Conservation (phyloP, 441 rosid genomes). For the Eutrema salsugineum region DNA sequence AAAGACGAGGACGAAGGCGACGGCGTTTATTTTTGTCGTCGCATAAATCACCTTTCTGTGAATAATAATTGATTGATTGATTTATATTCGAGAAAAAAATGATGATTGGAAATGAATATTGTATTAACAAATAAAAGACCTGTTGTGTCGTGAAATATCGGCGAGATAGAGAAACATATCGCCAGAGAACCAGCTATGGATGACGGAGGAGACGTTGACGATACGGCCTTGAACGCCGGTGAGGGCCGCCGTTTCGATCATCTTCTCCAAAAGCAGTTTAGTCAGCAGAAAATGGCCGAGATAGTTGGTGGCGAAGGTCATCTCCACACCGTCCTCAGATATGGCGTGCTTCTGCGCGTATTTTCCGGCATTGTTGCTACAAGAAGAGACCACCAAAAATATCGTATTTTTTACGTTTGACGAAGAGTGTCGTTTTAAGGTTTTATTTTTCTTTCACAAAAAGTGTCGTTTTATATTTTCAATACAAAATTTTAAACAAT, state of each 20-base stretch:
- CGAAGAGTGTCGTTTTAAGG: too few relatives aligned
- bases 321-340: conserved; percentile 91
- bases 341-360: conserved; percentile 75
- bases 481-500: too few relatives aligned
- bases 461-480: too few relatives aligned
- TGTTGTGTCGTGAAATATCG: conserved; percentile 56
- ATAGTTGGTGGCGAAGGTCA: conserved; percentile 91
- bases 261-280: conserved; percentile 54
- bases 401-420: too few relatives aligned
- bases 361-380: conserved; percentile 91
- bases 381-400: too few relatives aligned
- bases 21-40: conserved; percentile 34
- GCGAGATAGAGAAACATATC: conserved; percentile 65
- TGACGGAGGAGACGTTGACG: conserved; percentile 76
- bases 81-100: neutral
- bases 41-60: conserved; percentile 5
- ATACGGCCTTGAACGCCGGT: conserved; percentile 74
- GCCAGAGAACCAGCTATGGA: conserved; percentile 87
- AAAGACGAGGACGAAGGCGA: conserved; percentile 14
- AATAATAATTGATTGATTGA: neutral
- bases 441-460: too few relatives aligned
- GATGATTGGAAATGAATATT: neutral
- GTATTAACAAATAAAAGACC: conserved; percentile 24
- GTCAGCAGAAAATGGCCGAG: conserved; percentile 87
- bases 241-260: conserved; percentile 65